Percentiles rank a stretch among this genome's conserved stretches.
Conservation (phyloP, 1,139 yeast species). For the Wickerhamiella infanticola region DNA sequence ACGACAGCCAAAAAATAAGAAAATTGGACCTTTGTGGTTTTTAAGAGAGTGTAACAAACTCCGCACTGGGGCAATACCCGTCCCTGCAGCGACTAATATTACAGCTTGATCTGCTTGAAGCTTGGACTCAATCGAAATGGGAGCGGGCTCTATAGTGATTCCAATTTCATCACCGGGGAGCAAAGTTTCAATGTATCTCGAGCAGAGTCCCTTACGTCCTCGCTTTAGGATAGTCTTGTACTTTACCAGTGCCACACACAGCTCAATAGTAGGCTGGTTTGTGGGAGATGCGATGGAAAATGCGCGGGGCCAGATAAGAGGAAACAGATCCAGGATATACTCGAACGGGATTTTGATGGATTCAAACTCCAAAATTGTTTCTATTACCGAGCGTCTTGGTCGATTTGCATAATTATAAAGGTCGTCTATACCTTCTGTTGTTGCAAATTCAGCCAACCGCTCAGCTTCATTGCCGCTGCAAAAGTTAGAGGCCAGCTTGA, state of each 20-base stretch:
- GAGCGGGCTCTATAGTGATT: constrained; percentile 38
- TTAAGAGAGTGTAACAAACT: constrained; percentile 32
- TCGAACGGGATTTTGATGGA: constrained; percentile 59
- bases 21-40: constrained; percentile 9
- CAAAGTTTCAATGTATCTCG: constrained; percentile 52
- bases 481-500: constrained; percentile 50
- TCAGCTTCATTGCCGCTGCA: constrained; percentile 49
- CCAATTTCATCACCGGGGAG: constrained; percentile 34
- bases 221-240: constrained; percentile 70
- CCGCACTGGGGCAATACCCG: constrained; percentile 85
- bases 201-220: constrained; percentile 68
- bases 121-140: constrained; percentile 11
- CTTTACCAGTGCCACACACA: constrained; percentile 73
- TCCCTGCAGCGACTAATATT: constrained; percentile 73
- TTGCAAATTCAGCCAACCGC: constrained; percentile 62
- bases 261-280: constrained; percentile 31
- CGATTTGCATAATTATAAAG: constrained; percentile 78
- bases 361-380: constrained; percentile 67
- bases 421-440: constrained; percentile 58
- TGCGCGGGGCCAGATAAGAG: constrained; percentile 60
- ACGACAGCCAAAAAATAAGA: constrained; percentile 67
- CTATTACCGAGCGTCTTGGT: constrained; percentile 77
- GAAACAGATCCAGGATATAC: constrained; percentile 61
- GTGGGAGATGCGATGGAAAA: constrained; percentile 63
- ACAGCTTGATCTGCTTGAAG: constrained; percentile 32